Base-by-base conservation (phyloP, 2,329 filamentous ascomycete species). In the Rhynchosporium secalis region DNA sequence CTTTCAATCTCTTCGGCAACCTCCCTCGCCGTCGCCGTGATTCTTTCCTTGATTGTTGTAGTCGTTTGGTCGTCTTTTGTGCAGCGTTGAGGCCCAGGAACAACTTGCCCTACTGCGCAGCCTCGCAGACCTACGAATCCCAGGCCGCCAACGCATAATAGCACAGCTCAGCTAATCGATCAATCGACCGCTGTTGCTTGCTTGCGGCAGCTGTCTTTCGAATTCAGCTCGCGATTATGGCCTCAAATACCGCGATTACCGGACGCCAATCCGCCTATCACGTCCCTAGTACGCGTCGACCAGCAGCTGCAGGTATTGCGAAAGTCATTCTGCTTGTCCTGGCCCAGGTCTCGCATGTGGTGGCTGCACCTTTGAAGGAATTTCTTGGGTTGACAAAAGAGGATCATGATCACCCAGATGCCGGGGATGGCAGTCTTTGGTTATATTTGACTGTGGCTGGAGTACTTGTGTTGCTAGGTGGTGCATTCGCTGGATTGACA, bases 401-500 rank as follows among this genome's bases (percentile, higher is more conserved):
- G 12, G 80, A 81, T 4, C 77, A 79, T 55, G 60, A 71, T 60
- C 79, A 77, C 41, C 80, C 81, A 65, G 80, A 86, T 60, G 75
- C 78, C 7, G 78, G 82, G 29, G 87, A 89, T 65, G 83, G 86
- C 7, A 83, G 84, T 56, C 78, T 96, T 68, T 96, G 91, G 90
- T 79, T 94, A 51, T 92, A 97, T 72, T 83, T 95, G 65, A 81
- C 87, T 61, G 82, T 92, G 36, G 96, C 94, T 20, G 83, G 91
- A 63, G 82, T 86, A 29, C 83, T 99, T 61, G 95, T 98, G 9
- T 79, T 98, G 64, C 83, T 91, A 0, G 95, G 95, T 66, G 95
- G 95, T 66, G 92, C 91, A 45, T 99, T 99, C 78, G 95, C 95
- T 9, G 95, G 95, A 40, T 78, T 99, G 76, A 99, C 95, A 20